Evolutionary conservation across 805 yeast species (phyloP).

Genomic region (Candida tallmaniae): DNA sequence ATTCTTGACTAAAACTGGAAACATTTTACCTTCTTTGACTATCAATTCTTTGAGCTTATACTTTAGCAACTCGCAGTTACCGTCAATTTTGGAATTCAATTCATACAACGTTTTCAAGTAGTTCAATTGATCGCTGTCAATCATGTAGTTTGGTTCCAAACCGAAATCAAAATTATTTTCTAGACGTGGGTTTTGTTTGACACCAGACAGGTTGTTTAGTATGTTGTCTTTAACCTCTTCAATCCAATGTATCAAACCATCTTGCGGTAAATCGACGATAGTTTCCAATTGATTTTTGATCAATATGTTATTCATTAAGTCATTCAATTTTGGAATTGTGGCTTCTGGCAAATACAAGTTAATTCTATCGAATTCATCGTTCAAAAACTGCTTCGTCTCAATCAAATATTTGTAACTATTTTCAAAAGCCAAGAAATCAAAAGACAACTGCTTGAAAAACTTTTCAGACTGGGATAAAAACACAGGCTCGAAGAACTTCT

Average conservation of each 20-base stretch:
- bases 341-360: conserved; percentile 49
- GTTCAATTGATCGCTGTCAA: conserved; percentile 19
- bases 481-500: conserved; percentile 60
- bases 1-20: conserved; percentile 21
- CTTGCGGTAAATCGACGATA: conserved; percentile 44
- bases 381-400: conserved; percentile 47
- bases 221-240: conserved; percentile 26
- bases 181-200: not conserved
- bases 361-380: conserved; percentile 58
- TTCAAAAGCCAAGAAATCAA: conserved; percentile 36
- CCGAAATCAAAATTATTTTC: not conserved
- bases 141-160: not conserved
- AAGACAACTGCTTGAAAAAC: conserved; percentile 49
- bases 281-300: conserved; percentile 52
- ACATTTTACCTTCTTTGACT: conserved; percentile 36
- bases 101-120: conserved; percentile 47
- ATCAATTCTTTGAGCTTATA: conserved; percentile 45
- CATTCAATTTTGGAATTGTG: conserved; percentile 50
- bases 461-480: conserved; percentile 50
- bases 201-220: too few relatives aligned
- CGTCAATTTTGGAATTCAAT: conserved; percentile 51
- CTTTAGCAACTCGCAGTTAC: conserved; percentile 46
- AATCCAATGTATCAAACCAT: conserved; percentile 56
- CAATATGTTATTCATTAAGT: conserved; percentile 55
- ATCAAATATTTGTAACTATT: conserved; percentile 55